These are phyloP conservation scores for Leccinum aurantiacum DNA, from an alignment of 768 basidiomycete species.

Conservation along the genomic window DNA sequence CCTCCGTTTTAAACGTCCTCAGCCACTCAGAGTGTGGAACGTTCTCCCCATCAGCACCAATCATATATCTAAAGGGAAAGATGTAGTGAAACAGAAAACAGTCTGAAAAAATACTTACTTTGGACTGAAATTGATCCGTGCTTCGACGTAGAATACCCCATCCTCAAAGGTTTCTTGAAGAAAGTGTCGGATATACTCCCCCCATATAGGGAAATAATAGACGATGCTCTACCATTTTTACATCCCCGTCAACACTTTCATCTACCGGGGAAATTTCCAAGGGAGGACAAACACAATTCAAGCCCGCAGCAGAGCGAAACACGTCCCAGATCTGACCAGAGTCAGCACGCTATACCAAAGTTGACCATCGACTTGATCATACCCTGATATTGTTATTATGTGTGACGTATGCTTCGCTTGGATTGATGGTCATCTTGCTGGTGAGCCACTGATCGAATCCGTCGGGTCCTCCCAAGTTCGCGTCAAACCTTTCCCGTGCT, in stretches of 20 bases:
- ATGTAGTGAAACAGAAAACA: background rate
- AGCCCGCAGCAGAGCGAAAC: constrained; percentile 54
- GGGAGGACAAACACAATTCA: constrained; percentile 43
- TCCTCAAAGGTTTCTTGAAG: constrained; percentile 63
- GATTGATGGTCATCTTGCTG: constrained; percentile 62
- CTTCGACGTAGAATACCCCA: constrained; percentile 70
- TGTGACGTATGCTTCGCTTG: constrained; percentile 68
- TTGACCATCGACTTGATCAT: background rate
- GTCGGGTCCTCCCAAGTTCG: constrained; percentile 53
- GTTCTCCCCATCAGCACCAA: constrained; percentile 55
- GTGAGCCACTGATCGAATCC: constrained; percentile 72
- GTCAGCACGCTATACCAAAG: background rate
- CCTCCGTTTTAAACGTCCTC: constrained; percentile 47
- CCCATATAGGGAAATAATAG: constrained; percentile 56
- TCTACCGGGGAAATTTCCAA: background rate
- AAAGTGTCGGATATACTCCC: constrained; percentile 61
- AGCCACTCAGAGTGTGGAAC: constrained; percentile 63
- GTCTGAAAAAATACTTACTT: constrained; percentile 40
- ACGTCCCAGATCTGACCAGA: constrained; percentile 69
- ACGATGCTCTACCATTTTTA: constrained; percentile 35
- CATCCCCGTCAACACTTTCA: background rate
- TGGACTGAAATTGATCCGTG: constrained; percentile 60
- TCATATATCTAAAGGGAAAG: constrained; percentile 48
- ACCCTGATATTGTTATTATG: constrained; percentile 72
- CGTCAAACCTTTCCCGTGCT: constrained; percentile 55